Evolutionary conservation across 148 eudicot genomes (phyloP).

Genomic region (Bassia scoparia): DNA sequence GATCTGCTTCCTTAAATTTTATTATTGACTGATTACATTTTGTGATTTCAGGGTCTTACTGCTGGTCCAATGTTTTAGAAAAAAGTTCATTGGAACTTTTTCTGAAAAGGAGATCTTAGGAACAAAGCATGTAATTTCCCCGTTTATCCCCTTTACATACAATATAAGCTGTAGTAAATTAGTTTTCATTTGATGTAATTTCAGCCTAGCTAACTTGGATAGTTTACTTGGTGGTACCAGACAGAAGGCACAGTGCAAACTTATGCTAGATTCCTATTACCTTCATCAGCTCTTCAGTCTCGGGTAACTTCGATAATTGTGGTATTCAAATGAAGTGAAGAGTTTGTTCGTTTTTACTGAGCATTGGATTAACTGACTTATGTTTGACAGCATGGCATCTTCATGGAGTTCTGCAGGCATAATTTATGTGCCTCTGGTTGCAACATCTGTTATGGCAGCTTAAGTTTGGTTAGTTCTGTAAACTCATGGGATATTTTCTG

Average conservation of each 20-base stretch:
- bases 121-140: conserved; percentile 65
- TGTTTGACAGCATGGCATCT: conserved; percentile 50
- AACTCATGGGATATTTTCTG: neutral
- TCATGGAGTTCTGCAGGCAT: conserved; percentile 71
- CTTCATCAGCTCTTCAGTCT: conserved; percentile 36
- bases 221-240: conserved; percentile 53
- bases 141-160: conserved; percentile 13
- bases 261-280: conserved; percentile 53
- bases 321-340: conserved; percentile 1
- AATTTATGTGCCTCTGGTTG: conserved; percentile 42
- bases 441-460: conserved; percentile 26
- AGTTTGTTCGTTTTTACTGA: neutral
- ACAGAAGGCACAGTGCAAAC: conserved; percentile 67
- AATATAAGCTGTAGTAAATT: neutral
- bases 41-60: conserved; percentile 68
- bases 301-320: conserved; percentile 42
- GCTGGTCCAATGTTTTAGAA: conserved; percentile 60
- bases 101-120: conserved; percentile 79
- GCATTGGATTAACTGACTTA: conserved; percentile 9
- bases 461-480: conserved; percentile 53
- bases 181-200: neutral
- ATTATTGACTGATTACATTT: conserved; percentile 14
- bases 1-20: conserved; percentile 1
- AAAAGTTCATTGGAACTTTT: conserved; percentile 58
- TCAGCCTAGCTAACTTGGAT: conserved; percentile 31